Evolutionary conservation across 345 rosid genomes (phyloP).

Genomic region (Triadica sebifera): DNA sequence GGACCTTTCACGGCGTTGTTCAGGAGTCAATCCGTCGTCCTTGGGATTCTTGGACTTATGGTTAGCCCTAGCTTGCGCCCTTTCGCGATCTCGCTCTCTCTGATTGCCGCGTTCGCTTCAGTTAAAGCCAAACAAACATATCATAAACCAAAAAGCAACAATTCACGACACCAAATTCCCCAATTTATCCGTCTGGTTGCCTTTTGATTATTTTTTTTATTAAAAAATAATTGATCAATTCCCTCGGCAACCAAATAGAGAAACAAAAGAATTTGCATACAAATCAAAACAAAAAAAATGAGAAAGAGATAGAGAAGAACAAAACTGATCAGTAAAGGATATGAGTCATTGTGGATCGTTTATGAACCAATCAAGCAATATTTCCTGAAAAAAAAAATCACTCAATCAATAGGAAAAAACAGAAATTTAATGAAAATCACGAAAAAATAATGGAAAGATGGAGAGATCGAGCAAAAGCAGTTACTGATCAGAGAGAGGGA

Average conservation of each 20-base stretch:
- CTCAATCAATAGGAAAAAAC: no score
- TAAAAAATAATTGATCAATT: background rate
- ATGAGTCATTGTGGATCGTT: no score
- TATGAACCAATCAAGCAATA: no score
- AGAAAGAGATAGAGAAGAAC: background rate
- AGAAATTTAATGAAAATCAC: no score
- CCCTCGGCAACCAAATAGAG: background rate
- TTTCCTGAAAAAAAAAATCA: no score
- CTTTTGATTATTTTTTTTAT: background rate
- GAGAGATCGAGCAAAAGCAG: no score
- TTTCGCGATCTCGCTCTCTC: slow-evolving; percentile 56
- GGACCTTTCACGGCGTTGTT: slow-evolving; percentile 60
- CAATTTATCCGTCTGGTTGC: background rate
- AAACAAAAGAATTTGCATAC: background rate
- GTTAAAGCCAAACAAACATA: slow-evolving; percentile 18
- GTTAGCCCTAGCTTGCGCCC: slow-evolving; percentile 40
- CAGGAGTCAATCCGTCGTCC: slow-evolving; percentile 54
- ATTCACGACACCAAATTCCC: background rate
- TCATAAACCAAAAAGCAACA: slow-evolving; percentile 2
- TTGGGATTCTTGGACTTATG: slow-evolving; percentile 29
- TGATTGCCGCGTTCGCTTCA: slow-evolving; percentile 53
- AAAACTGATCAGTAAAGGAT: no score
- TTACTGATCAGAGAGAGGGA: no score
- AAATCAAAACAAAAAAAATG: background rate
- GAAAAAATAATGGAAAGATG: no score